Evolutionary conservation across 225 moss, liverwort and hornwort species (phyloP), one percentile per base, ranked within the genome.

Genomic region (Thuidium tamariscinum): DNA sequence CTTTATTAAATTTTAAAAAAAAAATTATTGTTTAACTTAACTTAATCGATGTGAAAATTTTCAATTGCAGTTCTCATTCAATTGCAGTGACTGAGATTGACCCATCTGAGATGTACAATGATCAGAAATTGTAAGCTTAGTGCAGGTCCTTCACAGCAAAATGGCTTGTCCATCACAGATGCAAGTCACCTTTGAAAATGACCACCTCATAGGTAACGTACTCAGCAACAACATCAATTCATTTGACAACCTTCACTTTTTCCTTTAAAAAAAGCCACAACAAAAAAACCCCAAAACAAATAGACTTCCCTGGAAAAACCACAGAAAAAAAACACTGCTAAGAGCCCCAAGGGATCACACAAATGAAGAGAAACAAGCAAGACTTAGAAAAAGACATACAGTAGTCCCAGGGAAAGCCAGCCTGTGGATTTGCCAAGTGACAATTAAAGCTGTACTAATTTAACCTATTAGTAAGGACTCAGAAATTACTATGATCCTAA

Each of bases 281-380:
- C n/a, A n/a, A n/a, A n/a, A n/a, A n/a, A n/a, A n/a, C n/a, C n/a
- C n/a, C n/a, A n/a, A 44, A 44, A 17, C 3, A 46, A 44, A 29
- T 44, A 29, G 17, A 29, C 10, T 8, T 29, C 5, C 17, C 6
- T 30, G 29, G 18, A 5, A 48, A 30, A 72, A 46, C 10, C 16
- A 4, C n/a, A n/a, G n/a, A n/a, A 72, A 46, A 27, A 5, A 3
- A 29, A 17, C 4, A 44, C 8, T 25, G 0, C 4, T 5, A 14
- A 42, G 15, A 68, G 23, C 2, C 2, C 0, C 0, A 14, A 41
- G 1, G 25, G 14, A 22, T 0, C 6, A 22, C 36, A 37, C 2
- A 67, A 66, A 37, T 67, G 37, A 67, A 36, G 22, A 37, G 69
- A 41, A 41, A 41, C 13, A 0, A 41, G 2, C 8, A 69, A 13